Evolutionary conservation across 768 basidiomycete species (phyloP).

Genomic region (Suillus subalutaceus): DNA sequence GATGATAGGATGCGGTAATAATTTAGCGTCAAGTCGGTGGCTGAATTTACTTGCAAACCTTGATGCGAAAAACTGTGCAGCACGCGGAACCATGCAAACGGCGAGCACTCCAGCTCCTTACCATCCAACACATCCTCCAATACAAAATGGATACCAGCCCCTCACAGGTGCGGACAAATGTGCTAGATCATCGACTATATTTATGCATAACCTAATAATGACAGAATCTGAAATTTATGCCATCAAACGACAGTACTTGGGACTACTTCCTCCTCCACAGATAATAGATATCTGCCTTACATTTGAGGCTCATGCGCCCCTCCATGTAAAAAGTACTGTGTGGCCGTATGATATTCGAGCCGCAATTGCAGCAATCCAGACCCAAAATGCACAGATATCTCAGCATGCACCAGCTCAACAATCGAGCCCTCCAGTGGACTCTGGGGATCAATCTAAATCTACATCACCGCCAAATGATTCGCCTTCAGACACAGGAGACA

Average conservation of each 20-base stretch:
- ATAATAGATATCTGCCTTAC: conserved; percentile 80
- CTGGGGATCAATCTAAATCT: conserved; percentile 2
- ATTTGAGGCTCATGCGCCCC: conserved; percentile 69
- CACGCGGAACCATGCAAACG: conserved; percentile 63
- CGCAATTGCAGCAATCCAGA: conserved; percentile 58
- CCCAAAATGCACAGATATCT: conserved; percentile 26
- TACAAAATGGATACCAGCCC: conserved; percentile 37
- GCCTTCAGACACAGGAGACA: conserved; percentile 18
- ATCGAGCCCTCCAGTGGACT: conserved; percentile 14
- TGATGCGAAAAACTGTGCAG: conserved; percentile 77
- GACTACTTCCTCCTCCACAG: conserved; percentile 65
- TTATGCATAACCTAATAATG: conserved; percentile 26
- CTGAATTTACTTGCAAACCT: conserved; percentile 46
- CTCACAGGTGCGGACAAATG: conserved; percentile 38
- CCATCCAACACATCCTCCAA: conserved; percentile 38
- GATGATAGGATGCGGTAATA: too few species aligned
- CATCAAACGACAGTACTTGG: conserved; percentile 73
- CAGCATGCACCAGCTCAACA: conserved; percentile 22
- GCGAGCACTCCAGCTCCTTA: conserved; percentile 42
- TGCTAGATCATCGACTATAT: conserved; percentile 23
- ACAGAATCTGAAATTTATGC: conserved; percentile 51
- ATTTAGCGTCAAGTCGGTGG: neutral
- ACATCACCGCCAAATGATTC: conserved; percentile 29
- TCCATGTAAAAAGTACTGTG: conserved; percentile 63
- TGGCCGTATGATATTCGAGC: conserved; percentile 74